A percentile compares a stretch with the other conserved stretches of the same genome.
These are phyloP conservation scores for Rhodamnia argentea DNA, from an alignment of 345 rosid species.

Conservation along the genomic window DNA sequence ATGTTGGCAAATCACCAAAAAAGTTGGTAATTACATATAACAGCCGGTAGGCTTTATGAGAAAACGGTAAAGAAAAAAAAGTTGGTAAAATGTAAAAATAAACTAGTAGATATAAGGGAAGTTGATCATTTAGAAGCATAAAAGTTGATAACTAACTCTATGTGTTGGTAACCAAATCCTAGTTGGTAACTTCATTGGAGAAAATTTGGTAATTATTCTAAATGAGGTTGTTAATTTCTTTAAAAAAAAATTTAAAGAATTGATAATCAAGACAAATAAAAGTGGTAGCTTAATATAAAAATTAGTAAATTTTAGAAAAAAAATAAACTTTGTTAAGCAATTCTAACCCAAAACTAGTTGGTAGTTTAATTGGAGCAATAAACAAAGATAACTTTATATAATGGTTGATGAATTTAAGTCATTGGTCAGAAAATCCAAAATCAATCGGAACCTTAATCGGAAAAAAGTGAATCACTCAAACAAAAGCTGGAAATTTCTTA, in stretches of 20 bases:
- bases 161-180: not conserved
- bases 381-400: too few relatives aligned
- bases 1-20: too few relatives aligned
- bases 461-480: not conserved
- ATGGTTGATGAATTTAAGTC: too few relatives aligned
- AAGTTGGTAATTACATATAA: too few relatives aligned
- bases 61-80: not conserved
- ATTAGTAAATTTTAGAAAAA: not conserved
- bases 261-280: not conserved
- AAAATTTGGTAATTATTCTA: not conserved
- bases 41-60: not conserved
- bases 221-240: not conserved
- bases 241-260: not conserved
- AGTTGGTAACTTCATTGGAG: not conserved
- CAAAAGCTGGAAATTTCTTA: not conserved
- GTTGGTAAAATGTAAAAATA: not conserved
- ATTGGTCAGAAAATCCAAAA: not conserved
- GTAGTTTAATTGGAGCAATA: not conserved
- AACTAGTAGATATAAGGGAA: not conserved
- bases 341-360: not conserved
- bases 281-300: not conserved
- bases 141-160: not conserved
- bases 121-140: not conserved
- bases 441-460: not conserved
- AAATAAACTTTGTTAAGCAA: not conserved